Evolutionary conservation across 352 stramenopile genomes (phyloP).

Genomic region (Globisporangium apiculatum): DNA sequence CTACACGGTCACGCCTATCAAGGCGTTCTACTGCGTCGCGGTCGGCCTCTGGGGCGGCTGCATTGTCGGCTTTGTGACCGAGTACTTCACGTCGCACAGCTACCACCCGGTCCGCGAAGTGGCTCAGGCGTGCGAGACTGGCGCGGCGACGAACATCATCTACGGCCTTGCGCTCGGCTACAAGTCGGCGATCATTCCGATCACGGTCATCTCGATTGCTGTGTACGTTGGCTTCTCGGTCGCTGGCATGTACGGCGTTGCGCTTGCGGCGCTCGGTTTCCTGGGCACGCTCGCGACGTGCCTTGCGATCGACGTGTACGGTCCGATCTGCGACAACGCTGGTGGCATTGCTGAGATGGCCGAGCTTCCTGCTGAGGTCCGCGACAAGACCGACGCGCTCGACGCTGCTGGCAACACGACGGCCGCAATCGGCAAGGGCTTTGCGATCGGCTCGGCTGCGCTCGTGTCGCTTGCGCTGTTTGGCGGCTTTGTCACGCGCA

Average conservation of each 20-base stretch:
- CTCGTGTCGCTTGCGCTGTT: constrained; percentile 98
- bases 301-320: constrained; percentile 99
- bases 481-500: constrained; percentile 97
- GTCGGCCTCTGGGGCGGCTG: constrained; percentile 96
- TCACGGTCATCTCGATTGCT: constrained; percentile 96
- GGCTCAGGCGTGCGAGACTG: constrained; percentile 96
- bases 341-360: constrained; percentile 99
- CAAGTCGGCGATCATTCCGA: constrained; percentile 99
- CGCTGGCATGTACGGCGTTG: constrained; percentile 96
- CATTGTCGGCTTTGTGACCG: constrained; percentile 97
- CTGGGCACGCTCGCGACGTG: constrained; percentile 97
- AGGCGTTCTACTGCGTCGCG: constrained; percentile 90
- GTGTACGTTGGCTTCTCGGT: constrained; percentile 97
- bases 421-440: constrained; percentile 99
- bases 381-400: constrained; percentile 99
- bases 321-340: constrained; percentile 99
- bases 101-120: constrained; percentile 96
- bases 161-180: constrained; percentile 99
- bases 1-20: constrained; percentile 75
- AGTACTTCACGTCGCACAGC: constrained; percentile 99
- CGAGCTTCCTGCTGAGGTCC: constrained; percentile 93
- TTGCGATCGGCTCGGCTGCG: constrained; percentile 98
- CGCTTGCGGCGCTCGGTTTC: constrained; percentile 97
- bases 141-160: constrained; percentile 99
- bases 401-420: constrained; percentile 99